Percentiles rank a stretch among this genome's conserved stretches.
These are phyloP conservation scores for Candida mesenterica DNA, from an alignment of 1,139 yeast genomes.

Conservation along the genomic window DNA sequence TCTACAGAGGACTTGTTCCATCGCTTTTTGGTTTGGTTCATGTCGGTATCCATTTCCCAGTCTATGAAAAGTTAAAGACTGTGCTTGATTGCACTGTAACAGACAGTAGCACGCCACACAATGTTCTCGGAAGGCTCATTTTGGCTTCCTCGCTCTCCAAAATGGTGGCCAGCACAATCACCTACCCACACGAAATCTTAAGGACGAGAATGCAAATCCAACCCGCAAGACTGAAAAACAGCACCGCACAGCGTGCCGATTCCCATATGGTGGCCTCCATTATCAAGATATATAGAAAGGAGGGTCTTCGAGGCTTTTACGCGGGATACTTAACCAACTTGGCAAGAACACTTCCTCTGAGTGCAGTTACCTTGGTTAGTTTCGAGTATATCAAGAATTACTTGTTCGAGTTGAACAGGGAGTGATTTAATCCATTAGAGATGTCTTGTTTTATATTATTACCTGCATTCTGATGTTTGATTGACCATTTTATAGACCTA, in stretches of 20 bases:
- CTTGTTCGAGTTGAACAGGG: slow-evolving; percentile 41
- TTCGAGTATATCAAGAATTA: slow-evolving; percentile 80
- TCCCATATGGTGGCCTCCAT: slow-evolving; percentile 25
- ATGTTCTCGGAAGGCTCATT: slow-evolving; percentile 48
- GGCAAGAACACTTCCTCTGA: slow-evolving; percentile 90
- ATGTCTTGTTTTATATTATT: no score
- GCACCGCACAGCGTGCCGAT: slow-evolving; percentile 10
- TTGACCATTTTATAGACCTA: no score
- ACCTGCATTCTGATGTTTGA: no score
- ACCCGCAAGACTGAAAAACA: slow-evolving; percentile 8
- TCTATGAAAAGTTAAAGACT: slow-evolving; percentile 78
- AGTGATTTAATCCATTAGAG: slow-evolving; percentile 9
- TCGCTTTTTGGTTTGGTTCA: slow-evolving; percentile 87
- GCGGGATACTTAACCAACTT: slow-evolving; percentile 87
- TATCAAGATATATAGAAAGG: slow-evolving; percentile 56
- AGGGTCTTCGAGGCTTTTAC: slow-evolving; percentile 82
- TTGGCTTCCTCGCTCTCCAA: slow-evolving; percentile 80
- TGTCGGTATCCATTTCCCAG: slow-evolving; percentile 96
- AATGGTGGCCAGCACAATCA: slow-evolving; percentile 83
- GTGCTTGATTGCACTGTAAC: slow-evolving; percentile 34
- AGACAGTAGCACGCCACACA: slow-evolving; percentile 14
- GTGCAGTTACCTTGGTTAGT: slow-evolving; percentile 91
- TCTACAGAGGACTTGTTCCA: slow-evolving; percentile 88
- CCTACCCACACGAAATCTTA: slow-evolving; percentile 95
- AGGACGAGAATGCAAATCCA: slow-evolving; percentile 86